Evolutionary conservation across 306 rosid genomes (phyloP).

Genomic region (Casuarina cunninghamiana): DNA sequence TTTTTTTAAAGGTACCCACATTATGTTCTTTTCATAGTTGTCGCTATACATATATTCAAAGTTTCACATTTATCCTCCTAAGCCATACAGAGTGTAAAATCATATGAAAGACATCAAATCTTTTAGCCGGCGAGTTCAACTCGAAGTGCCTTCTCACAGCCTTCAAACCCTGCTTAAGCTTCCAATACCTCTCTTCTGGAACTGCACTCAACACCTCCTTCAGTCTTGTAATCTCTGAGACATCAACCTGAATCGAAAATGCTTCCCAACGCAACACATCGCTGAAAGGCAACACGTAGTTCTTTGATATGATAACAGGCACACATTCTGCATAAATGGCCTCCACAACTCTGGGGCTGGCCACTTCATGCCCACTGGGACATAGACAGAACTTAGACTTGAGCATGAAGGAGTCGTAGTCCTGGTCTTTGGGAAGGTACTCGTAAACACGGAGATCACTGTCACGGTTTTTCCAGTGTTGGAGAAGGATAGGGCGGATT

Average conservation of each 20-base stretch:
- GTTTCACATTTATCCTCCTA: conserved; percentile 58
- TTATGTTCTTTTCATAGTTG: no score
- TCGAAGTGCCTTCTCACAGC: conserved; percentile 67
- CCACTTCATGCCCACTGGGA: conserved; percentile 87
- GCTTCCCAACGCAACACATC: conserved; percentile 76
- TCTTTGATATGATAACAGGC: conserved; percentile 55
- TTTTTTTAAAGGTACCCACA: no score
- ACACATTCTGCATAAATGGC: conserved; percentile 79
- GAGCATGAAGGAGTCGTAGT: conserved; percentile 72
- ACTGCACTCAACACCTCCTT: conserved; percentile 55
- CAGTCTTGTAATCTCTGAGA: conserved; percentile 61
- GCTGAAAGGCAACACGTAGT: conserved; percentile 60
- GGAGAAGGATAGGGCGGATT: conserved; percentile 56
- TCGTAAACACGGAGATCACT: conserved; percentile 47
- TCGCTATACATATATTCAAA: conserved; percentile 19
- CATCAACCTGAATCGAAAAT: conserved; percentile 57
- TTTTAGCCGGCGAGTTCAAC: conserved; percentile 62
- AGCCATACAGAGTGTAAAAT: conserved; percentile 75
- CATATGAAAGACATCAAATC: conserved; percentile 77
- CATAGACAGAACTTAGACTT: conserved; percentile 75
- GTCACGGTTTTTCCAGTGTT: conserved; percentile 61
- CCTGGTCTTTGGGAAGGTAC: conserved; percentile 60
- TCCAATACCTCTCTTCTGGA: conserved; percentile 48
- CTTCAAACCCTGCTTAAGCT: conserved; percentile 56
- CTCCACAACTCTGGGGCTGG: conserved; percentile 85